Base-by-base conservation (phyloP, 352 stramenopile species). In the Globisporangium alternatum region DNA sequence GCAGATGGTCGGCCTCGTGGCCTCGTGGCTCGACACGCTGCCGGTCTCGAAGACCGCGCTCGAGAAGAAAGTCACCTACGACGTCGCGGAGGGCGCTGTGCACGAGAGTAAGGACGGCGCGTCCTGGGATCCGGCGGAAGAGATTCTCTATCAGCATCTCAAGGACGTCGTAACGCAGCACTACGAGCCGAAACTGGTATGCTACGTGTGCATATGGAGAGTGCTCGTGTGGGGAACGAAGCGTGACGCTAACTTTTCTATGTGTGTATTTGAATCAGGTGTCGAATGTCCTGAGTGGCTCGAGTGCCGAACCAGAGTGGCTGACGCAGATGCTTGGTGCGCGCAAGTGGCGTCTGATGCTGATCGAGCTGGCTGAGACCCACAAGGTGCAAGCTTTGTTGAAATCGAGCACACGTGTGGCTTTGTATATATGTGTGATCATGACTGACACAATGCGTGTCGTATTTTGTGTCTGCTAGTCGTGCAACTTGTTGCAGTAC, bases 1-100 rank as follows among this genome's bases (percentile, higher is more conserved):
- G 8, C 84, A 96, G 64, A 94, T 96, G 85, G 86, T 93, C n/a
- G 79, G 81, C 0, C 75, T 96, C 4, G 77, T 94, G n/a, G 84
- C 82, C 5, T 90, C 82, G 22, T 96, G 87, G 87, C 68, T 96
- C 45, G 86, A 96, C 44, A 73, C 72, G 22, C 56, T 91, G 9
- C 81, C 82, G 0, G 73, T 88, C 1, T 86, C 79, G 0, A 86
- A 82, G 52, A 83, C 76, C 0, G 70, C 80, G 6, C 67, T 88
- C 13, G 84, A 91, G 65, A 85, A 87, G 62, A 91, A 93, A 62
- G 81, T 90, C 59, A 81, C 71, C 22, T 91, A 90, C 59, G 82
- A 93, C 59, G 78, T 89, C 0, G 77, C 78, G 25, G 82, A 91
- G 76, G 81, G 76, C 30, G 74, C 77, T 0, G 75, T 90, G 47